phyloP scores from a whole-genome alignment of 192 early-diverging fungal species.

The Borealophlyctis nickersoniae region DNA sequence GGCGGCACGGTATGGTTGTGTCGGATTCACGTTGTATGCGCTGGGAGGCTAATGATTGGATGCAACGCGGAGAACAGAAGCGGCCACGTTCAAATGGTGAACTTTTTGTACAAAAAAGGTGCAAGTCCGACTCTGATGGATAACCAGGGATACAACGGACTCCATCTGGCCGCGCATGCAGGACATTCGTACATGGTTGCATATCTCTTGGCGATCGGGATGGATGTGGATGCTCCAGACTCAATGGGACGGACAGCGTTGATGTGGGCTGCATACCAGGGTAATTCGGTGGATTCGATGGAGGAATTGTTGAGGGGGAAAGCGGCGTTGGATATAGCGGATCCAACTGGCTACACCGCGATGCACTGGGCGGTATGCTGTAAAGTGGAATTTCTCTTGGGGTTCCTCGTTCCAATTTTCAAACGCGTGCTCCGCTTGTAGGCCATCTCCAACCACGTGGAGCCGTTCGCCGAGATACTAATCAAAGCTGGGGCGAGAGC shows the following conservation, averaged over 20 bases:
- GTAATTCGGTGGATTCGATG: conserved; percentile 64
- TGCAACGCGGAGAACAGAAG: too few species aligned
- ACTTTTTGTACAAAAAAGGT: conserved; percentile 70
- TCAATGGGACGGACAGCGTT: conserved; percentile 78
- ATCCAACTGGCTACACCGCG: conserved; percentile 74
- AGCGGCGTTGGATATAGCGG: conserved; percentile 65
- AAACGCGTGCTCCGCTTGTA: conserved; percentile 12
- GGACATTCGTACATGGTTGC: conserved; percentile 72
- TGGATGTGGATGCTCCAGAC: conserved; percentile 74
- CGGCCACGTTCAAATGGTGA: conserved; percentile 70
- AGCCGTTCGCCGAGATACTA: conserved; percentile 57
- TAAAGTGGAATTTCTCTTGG: neutral
- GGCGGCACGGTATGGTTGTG: conserved; percentile 70
- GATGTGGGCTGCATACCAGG: conserved; percentile 95
- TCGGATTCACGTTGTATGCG: too few species aligned
- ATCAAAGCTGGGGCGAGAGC: conserved; percentile 71
- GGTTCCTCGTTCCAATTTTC: too few species aligned
- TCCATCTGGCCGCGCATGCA: conserved; percentile 88
- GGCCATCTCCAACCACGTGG: conserved; percentile 47
- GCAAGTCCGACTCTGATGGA: conserved; percentile 73
- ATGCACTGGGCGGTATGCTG: conserved; percentile 84
- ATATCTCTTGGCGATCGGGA: conserved; percentile 67
- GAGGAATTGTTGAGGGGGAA: conserved; percentile 68
- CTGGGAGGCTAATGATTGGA: too few species aligned
- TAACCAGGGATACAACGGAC: conserved; percentile 81